Evolutionary conservation across 2,329 filamentous ascomycete species (phyloP).

Genomic region (Paecilomyces niveus): DNA sequence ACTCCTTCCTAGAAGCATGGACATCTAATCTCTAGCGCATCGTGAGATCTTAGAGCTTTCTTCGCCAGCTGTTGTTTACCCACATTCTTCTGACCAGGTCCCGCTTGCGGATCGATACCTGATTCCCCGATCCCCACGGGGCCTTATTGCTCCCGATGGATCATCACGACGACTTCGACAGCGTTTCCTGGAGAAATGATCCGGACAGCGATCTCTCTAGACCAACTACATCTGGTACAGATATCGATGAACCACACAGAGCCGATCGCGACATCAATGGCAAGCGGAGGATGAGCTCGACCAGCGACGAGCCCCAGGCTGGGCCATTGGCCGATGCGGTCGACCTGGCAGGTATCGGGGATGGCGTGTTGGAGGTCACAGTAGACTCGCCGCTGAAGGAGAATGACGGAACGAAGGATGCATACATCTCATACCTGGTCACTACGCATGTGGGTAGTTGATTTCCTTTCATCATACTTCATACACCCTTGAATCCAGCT

Average conservation of each 20-base stretch:
- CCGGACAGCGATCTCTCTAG: slow-evolving; percentile 40
- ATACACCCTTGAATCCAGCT: slow-evolving; percentile 10
- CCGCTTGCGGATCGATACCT: neutral
- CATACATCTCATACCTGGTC: slow-evolving; percentile 91
- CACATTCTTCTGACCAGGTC: neutral
- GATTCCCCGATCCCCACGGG: slow-evolving; percentile 3
- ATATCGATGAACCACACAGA: slow-evolving; percentile 28
- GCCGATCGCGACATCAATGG: slow-evolving; percentile 38
- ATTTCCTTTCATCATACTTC: slow-evolving; percentile 7
- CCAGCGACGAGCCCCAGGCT: slow-evolving; percentile 41
- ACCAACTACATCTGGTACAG: slow-evolving; percentile 35
- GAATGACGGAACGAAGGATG: slow-evolving; percentile 92
- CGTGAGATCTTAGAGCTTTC: neutral
- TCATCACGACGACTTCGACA: slow-evolving; percentile 66
- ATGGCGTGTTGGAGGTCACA: slow-evolving; percentile 73
- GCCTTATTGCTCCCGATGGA: slow-evolving; percentile 30
- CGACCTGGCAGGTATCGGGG: slow-evolving; percentile 58
- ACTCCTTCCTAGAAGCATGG: neutral
- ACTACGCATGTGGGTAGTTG: slow-evolving; percentile 65
- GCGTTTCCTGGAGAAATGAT: slow-evolving; percentile 69
- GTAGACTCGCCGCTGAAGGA: slow-evolving; percentile 86
- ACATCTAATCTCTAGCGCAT: neutral
- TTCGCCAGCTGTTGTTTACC: neutral
- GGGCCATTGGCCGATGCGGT: slow-evolving; percentile 46
- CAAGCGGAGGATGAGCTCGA: slow-evolving; percentile 42